Evolutionary conservation across 305 asterid genomes (phyloP), one percentile per base, ranked within the genome.

Genomic region (Fraxinus baroniana): DNA sequence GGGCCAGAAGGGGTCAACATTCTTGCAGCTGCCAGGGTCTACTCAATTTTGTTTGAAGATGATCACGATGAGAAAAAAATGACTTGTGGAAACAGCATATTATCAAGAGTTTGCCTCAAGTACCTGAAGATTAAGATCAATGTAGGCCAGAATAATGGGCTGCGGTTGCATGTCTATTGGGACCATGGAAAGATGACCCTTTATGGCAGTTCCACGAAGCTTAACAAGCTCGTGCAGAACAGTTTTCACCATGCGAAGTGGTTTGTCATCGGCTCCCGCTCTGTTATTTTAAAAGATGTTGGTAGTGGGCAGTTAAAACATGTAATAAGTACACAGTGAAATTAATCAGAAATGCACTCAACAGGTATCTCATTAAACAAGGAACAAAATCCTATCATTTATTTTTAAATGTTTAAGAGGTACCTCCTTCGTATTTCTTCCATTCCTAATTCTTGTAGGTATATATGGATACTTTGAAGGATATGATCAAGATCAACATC

Each of bases 231-330:
- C 99, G 39, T 95, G 98, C 76, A 97, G 91, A 87, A 97, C 98
- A 81, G 98, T 95, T 92, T 97, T 97, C 82, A 97, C 99, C 99
- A 97, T 97, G 80, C 98, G 94, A 83, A 97, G 94, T 71, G 99
- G 98, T 83, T 97, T 97, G 87, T 97, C 99, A 88, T 95, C 99
- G 66, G 99, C 99, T 81, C 98, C 99, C 78, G 99, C 99, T 90
- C 98, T 68, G 66, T 49, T 55, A 84, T 73, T 80, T 64, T 22
- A 85, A 30, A 74, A 77, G 57, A 52, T 22, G 73, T 26, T 30
- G 74, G 78, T 39, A 77, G 64, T 24, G 28, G 22, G 52, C 44
- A 52, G 81, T 5, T 17, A 78, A 83, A 79, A 79, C 28, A 20
- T 73, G 35, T 30, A 73, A 83, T 46, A 7, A 78, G 60, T 68